phyloP scores from a whole-genome alignment of 768 basidiomycete genomes.

The Termitomyces sp. region DNA sequence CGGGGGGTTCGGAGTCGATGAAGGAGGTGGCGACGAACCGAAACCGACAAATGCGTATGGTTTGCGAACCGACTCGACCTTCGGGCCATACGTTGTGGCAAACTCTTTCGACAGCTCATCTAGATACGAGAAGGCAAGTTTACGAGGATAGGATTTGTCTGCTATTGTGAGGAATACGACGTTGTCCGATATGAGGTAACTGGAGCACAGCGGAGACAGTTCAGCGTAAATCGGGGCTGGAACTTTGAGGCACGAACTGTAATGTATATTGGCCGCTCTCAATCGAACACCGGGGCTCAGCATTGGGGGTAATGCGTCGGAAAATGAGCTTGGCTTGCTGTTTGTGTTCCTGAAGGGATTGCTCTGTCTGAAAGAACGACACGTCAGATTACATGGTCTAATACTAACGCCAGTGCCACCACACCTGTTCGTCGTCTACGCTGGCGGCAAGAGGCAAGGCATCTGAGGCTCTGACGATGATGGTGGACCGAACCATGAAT shows the following conservation, averaged over 20 bases:
- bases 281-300: slow-evolving; percentile 95
- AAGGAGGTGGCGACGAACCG: slow-evolving; percentile 52
- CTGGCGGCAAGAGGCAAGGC: slow-evolving; percentile 91
- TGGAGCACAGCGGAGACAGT: slow-evolving; percentile 28
- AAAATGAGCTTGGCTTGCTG: slow-evolving; percentile 98
- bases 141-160: slow-evolving; percentile 95
- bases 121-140: slow-evolving; percentile 95
- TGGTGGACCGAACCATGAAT: slow-evolving; percentile 82
- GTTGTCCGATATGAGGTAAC: slow-evolving; percentile 93
- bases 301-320: slow-evolving; percentile 88
- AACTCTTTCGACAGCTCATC: slow-evolving; percentile 98
- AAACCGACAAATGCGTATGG: slow-evolving; percentile 99
- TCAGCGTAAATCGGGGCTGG: slow-evolving; percentile 10
- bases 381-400: slow-evolving; percentile 12
- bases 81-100: slow-evolving; percentile 85
- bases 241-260: slow-evolving; percentile 63
- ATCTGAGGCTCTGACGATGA: slow-evolving; percentile 82
- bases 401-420: slow-evolving; percentile 17
- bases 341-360: slow-evolving; percentile 93
- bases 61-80: slow-evolving; percentile 88
- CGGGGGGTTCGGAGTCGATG: background rate
- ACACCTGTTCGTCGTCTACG: slow-evolving; percentile 95
- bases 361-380: slow-evolving; percentile 70
- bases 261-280: slow-evolving; percentile 95
- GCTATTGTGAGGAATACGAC: slow-evolving; percentile 95